Base-by-base conservation (phyloP, 805 yeast species). In the Zygoascus biomembranicola region DNA sequence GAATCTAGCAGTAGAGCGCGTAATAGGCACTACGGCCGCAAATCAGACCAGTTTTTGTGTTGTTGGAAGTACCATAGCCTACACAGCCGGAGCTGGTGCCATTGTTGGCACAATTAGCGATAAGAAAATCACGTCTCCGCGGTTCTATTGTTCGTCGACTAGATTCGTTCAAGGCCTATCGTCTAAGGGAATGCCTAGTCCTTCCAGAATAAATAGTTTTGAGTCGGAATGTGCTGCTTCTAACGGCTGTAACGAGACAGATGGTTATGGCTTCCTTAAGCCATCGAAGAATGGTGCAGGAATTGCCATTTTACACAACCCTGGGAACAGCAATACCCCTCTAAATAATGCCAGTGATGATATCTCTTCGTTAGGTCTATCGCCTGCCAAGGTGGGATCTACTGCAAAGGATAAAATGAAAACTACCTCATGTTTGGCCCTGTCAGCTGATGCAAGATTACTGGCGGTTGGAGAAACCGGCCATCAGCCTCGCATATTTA, bases 391-490 rank as follows among this genome's bases (percentile, higher is more conserved):
- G 32, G 47, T n/a, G 19, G 6, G 57, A 50, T 37, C 43, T 10
- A 26, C 14, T 32, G 16, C 39, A 13, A 42, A 42, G 16, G 67
- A 73, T 50, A 70, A 76, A 52, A 78, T 81, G 32, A 69, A 84
- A 53, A 72, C 79, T 0, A 76, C 82, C 39, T 75, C 75, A 47
- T 79, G 86, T 55, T 63, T 84, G n/a, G 78, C 82, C 2, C 67
- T 84, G 5, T 76, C 87, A 0, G 80, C 85, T 0, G 77, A 79
- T 61, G 73, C 71, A 41, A 72, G 66, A 46, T 59, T 79, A 4
- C 64, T 85, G 26, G 89, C 89, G 0, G 79, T 84, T 14, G 92
- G 92, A 1, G 92, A 85, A 62, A 65, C 75, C 0, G 90, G 90
- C 0, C 82, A 81, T 56, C 80, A 76, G 57, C 92, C 92, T 1